A percentile compares a stretch with the other conserved stretches of the same genome.
These are phyloP conservation scores for Exophiala xenobiotica DNA, from an alignment of 2,329 filamentous ascomycete genomes.

Conservation along the genomic window DNA sequence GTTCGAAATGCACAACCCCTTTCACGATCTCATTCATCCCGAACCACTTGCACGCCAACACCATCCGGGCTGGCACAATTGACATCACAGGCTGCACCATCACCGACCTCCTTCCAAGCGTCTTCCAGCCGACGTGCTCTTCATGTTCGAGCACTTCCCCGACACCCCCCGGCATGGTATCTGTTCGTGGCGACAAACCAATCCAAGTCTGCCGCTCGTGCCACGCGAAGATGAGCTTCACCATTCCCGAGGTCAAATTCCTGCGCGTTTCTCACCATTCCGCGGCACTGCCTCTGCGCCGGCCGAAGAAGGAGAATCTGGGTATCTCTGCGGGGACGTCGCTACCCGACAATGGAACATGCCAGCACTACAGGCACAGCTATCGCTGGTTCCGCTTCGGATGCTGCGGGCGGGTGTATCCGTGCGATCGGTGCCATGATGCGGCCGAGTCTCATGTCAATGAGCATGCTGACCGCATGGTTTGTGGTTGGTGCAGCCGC, in stretches of 20 bases:
- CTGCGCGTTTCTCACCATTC: conserved; percentile 58
- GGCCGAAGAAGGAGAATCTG: conserved; percentile 47
- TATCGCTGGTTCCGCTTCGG: conserved; percentile 61
- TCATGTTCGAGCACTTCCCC: conserved; percentile 69
- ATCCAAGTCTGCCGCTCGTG: conserved; percentile 77
- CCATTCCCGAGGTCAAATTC: conserved; percentile 75
- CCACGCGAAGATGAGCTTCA: conserved; percentile 76
- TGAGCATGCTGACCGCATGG: conserved; percentile 82
- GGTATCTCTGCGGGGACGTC: conserved; percentile 57
- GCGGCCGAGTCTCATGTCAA: conserved; percentile 67
- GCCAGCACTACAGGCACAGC: conserved; percentile 55
- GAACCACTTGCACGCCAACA: conserved; percentile 71
- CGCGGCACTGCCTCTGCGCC: conserved; percentile 32
- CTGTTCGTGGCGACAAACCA: conserved; percentile 70
- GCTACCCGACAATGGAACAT: conserved; percentile 54
- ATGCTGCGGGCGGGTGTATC: conserved; percentile 57
- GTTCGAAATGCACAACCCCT: conserved; percentile 55
- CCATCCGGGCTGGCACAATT: conserved; percentile 73
- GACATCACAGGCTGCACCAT: conserved; percentile 73
- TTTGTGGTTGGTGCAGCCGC: conserved; percentile 73
- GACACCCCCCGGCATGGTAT: conserved; percentile 59
- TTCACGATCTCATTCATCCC: conserved; percentile 53
- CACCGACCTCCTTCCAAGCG: conserved; percentile 74
- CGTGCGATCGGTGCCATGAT: conserved; percentile 72
- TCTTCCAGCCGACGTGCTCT: conserved; percentile 75